phyloP scores from a whole-genome alignment of 352 stramenopile species.

The Phytophthora syringae region DNA sequence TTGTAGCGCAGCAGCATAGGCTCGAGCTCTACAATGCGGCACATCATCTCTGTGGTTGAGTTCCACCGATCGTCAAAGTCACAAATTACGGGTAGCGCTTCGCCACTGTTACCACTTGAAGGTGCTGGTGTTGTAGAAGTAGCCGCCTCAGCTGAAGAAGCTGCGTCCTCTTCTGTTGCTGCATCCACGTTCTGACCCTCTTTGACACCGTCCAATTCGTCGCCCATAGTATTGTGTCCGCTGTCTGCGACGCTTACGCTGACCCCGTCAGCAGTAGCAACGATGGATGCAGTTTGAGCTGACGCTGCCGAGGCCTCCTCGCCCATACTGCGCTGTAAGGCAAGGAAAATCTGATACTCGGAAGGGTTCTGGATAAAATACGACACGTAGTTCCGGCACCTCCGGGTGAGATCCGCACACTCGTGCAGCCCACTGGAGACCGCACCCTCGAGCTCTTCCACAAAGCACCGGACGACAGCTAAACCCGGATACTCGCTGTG shows the following conservation, averaged over 20 bases:
- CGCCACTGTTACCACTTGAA: constrained; percentile 13
- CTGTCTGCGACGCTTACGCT: constrained; percentile 36
- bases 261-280: constrained; percentile 31
- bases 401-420: constrained; percentile 62
- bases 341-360: constrained; percentile 85
- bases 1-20: constrained; percentile 78
- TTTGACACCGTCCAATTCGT: constrained; percentile 28
- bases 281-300: constrained; percentile 27
- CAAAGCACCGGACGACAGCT: constrained; percentile 73
- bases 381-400: constrained; percentile 81
- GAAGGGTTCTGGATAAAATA: constrained; percentile 88
- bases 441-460: constrained; percentile 63
- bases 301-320: constrained; percentile 43
- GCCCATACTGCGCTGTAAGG: constrained; percentile 67
- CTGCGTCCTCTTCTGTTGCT: constrained; percentile 18
- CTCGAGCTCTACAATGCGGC: constrained; percentile 80
- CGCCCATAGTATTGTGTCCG: constrained; percentile 16
- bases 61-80: constrained; percentile 83
- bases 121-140: background rate
- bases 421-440: constrained; percentile 63
- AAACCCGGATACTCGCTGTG: constrained; percentile 73
- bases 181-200: constrained; percentile 15
- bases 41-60: constrained; percentile 82
- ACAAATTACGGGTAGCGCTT: constrained; percentile 72
- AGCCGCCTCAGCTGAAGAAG: constrained; percentile 5